These are phyloP conservation scores for Termitomyces sp. DNA, from an alignment of 768 basidiomycete species.

Conservation along the genomic window DNA sequence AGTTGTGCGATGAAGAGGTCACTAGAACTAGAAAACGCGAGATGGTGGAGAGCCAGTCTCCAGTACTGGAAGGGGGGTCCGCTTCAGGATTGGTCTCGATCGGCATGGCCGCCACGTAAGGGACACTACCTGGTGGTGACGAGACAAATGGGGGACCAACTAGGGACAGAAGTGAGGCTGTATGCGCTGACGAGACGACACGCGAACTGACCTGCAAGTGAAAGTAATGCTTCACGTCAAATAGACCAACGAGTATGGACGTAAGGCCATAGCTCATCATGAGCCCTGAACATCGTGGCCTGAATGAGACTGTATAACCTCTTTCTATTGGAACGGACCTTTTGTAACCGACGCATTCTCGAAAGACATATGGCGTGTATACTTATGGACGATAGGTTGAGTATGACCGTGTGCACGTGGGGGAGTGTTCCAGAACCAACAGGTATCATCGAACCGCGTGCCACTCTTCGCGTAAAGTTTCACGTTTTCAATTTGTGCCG, in stretches of 20 bases:
- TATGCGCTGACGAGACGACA: conserved; percentile 6
- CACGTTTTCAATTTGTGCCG: neutral
- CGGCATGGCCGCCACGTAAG: conserved; percentile 4
- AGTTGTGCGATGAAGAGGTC: conserved; percentile 78
- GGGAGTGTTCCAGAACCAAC: conserved; percentile 1
- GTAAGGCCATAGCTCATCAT: conserved; percentile 69
- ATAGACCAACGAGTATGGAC: conserved; percentile 71
- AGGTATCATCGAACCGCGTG: neutral
- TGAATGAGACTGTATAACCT: neutral
- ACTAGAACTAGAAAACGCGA: conserved; percentile 79
- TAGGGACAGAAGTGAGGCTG: conserved; percentile 22
- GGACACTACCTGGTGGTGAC: conserved; percentile 71
- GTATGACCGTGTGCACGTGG: conserved; percentile 2
- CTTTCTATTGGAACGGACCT: conserved; percentile 36
- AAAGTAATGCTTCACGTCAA: conserved; percentile 86
- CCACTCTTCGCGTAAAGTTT: neutral
- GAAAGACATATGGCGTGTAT: conserved; percentile 54
- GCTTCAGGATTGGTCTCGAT: conserved; percentile 26
- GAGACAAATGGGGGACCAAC: conserved; percentile 87
- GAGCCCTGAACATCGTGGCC: conserved; percentile 44
- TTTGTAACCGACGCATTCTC: conserved; percentile 82
- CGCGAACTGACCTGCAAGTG: conserved; percentile 63
- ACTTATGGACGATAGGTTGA: neutral
- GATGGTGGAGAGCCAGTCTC: conserved; percentile 69
- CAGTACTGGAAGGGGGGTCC: conserved; percentile 60